phyloP scores from a whole-genome alignment of 371 early-diverging fungal genomes.

The Gilbertella persicaria region DNA sequence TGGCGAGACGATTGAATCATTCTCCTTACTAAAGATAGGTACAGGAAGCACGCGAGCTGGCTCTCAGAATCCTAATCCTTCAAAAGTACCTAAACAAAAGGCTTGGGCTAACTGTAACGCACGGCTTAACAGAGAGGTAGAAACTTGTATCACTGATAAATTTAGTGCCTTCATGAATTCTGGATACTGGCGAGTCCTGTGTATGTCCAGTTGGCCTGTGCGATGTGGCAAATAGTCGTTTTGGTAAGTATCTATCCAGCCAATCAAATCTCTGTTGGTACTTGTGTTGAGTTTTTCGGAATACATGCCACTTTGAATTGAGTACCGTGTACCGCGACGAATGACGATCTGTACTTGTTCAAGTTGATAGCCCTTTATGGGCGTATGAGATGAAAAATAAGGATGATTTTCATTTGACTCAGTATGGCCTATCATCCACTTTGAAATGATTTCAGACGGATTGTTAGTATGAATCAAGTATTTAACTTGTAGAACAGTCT shows the following conservation, averaged over 20 bases:
- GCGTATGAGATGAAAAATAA: background rate
- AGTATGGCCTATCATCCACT: background rate
- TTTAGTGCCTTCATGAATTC: slow-evolving; percentile 3
- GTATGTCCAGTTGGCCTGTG: slow-evolving; percentile 10
- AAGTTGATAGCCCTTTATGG: background rate
- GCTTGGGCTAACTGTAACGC: slow-evolving; percentile 20
- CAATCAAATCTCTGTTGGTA: slow-evolving; percentile 4
- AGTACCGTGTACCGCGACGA: slow-evolving; percentile 39
- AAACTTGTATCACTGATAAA: background rate
- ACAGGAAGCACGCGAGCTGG: slow-evolving; percentile 12
- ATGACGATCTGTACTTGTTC: slow-evolving; percentile 32
- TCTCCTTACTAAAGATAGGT: slow-evolving; percentile 19
- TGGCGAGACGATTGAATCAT: slow-evolving; percentile 23
- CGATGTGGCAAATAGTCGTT: slow-evolving; percentile 8
- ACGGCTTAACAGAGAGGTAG: slow-evolving; percentile 15
- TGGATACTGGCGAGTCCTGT: slow-evolving; percentile 26
- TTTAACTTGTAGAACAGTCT: background rate
- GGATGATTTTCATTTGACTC: background rate
- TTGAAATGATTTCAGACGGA: background rate
- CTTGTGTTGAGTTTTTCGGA: slow-evolving; percentile 10
- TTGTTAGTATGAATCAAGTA: background rate
- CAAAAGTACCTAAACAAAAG: slow-evolving; percentile 12
- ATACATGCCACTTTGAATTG: slow-evolving; percentile 17
- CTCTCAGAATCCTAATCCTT: slow-evolving; percentile 5
- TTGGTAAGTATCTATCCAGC: slow-evolving; percentile 24